Conservation (phyloP, 495 filamentous ascomycete species). For the Penicillium bialowiezense region DNA sequence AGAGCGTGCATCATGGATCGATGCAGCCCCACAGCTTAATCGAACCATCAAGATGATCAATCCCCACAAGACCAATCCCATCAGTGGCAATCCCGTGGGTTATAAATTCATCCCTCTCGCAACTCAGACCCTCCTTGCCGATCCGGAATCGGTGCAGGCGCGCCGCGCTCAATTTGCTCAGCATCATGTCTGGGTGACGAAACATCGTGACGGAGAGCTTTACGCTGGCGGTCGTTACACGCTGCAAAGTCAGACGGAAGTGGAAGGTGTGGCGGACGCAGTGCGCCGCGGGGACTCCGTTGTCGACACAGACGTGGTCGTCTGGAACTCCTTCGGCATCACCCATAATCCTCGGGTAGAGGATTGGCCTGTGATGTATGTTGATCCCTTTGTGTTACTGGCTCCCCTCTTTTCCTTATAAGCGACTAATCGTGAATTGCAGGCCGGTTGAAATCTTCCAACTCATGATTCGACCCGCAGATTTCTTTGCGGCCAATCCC, state of each 20-base stretch:
- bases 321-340: conserved; percentile 58
- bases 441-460: conserved; percentile 60
- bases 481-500: conserved; percentile 76
- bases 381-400: not conserved
- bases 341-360: conserved; percentile 63
- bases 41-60: conserved; percentile 84
- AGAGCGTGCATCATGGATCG: conserved; percentile 61
- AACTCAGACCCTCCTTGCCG: conserved; percentile 79
- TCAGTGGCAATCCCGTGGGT: conserved; percentile 73
- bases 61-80: conserved; percentile 58
- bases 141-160: conserved; percentile 68
- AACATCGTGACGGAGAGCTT: conserved; percentile 74
- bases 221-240: conserved; percentile 87
- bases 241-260: conserved; percentile 63
- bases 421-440: not conserved
- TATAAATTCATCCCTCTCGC: conserved; percentile 78
- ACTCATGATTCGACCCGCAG: conserved; percentile 65
- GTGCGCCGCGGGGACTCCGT: conserved; percentile 51
- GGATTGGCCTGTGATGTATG: conserved; percentile 68
- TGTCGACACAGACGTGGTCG: conserved; percentile 47
- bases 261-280: conserved; percentile 61
- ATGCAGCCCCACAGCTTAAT: conserved; percentile 64
- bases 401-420: not conserved
- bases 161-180: conserved; percentile 83
- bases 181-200: conserved; percentile 81